phyloP scores from a whole-genome alignment of 2,329 filamentous ascomycete species.

The Akanthomyces muscarius region DNA sequence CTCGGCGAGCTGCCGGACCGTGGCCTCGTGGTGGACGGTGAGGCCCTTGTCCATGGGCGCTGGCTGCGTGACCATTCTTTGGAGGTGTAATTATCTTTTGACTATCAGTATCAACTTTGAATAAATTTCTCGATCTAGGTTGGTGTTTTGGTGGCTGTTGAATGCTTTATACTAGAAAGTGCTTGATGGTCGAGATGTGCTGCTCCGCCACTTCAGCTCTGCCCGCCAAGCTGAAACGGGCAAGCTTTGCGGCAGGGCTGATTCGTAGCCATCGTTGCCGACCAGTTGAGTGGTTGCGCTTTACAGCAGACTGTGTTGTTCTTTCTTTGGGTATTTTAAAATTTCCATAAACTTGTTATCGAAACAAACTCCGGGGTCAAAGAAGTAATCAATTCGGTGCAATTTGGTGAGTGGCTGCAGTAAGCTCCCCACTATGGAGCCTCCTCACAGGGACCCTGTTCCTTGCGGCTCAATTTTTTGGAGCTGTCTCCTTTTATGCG shows the following conservation, averaged over 20 bases:
- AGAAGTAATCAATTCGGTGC: no score
- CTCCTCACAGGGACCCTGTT: not conserved
- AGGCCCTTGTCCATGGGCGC: not conserved
- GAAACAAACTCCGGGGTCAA: not conserved
- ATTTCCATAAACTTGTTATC: no score
- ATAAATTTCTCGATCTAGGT: not conserved
- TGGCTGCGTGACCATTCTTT: conserved; percentile 8
- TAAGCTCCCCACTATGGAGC: not conserved
- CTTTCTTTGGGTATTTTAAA: no score
- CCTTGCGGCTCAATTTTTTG: not conserved
- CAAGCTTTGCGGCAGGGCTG: not conserved
- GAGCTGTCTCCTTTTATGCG: not conserved
- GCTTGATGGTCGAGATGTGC: not conserved
- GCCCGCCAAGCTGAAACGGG: conserved; percentile 10
- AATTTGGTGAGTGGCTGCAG: not conserved
- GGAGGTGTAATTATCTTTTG: no score
- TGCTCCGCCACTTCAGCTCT: conserved; percentile 9
- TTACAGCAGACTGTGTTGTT: no score
- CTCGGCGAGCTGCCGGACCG: conserved; percentile 7
- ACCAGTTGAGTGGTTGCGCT: not conserved
- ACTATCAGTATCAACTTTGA: no score
- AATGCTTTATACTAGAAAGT: not conserved
- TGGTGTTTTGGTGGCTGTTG: not conserved
- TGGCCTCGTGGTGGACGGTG: conserved; percentile 10
- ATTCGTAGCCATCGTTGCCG: no score